A percentile compares a stretch with the other conserved stretches of the same genome.
Evolutionary conservation across 768 basidiomycete species (phyloP).

Genomic region (Trametes cinnabarina): DNA sequence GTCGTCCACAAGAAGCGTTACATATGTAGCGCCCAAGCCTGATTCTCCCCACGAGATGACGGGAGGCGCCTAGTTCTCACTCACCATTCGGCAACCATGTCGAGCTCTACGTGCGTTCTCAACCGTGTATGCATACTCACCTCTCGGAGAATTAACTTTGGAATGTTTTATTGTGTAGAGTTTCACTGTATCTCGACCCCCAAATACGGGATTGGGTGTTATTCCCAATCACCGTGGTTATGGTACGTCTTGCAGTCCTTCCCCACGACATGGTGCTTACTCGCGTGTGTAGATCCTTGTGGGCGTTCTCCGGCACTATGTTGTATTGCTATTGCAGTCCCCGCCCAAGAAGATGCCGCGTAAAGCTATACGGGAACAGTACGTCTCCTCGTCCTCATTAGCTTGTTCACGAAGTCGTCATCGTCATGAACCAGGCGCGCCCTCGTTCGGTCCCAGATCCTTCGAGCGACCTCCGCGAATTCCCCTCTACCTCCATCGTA

Average conservation of each 20-base stretch:
- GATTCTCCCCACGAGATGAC: too few species aligned
- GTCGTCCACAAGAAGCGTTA: too few species aligned
- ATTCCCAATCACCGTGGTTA: slow-evolving; percentile 95
- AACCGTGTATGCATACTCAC: too few species aligned
- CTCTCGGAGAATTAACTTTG: neutral
- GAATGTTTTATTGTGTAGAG: slow-evolving; percentile 26
- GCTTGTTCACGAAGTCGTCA: slow-evolving; percentile 3
- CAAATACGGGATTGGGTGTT: slow-evolving; percentile 94
- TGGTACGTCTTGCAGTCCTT: slow-evolving; percentile 53
- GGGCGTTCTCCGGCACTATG: slow-evolving; percentile 89
- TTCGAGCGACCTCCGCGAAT: slow-evolving; percentile 74
- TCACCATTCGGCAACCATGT: slow-evolving; percentile 24
- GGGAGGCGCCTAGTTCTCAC: neutral
- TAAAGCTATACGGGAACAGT: slow-evolving; percentile 91
- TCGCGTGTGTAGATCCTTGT: slow-evolving; percentile 69
- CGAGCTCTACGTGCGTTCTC: slow-evolving; percentile 29
- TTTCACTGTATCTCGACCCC: slow-evolving; percentile 80
- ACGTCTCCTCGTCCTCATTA: slow-evolving; percentile 33
- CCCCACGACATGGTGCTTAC: neutral
- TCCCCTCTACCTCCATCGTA: slow-evolving; percentile 76
- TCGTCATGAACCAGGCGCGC: slow-evolving; percentile 56
- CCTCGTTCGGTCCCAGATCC: slow-evolving; percentile 76
- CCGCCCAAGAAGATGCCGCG: slow-evolving; percentile 77
- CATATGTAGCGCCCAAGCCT: too few species aligned
- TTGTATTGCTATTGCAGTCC: slow-evolving; percentile 81